These are phyloP conservation scores for Cryomyces minteri DNA, from an alignment of 495 filamentous ascomycete species.

Conservation along the genomic window DNA sequence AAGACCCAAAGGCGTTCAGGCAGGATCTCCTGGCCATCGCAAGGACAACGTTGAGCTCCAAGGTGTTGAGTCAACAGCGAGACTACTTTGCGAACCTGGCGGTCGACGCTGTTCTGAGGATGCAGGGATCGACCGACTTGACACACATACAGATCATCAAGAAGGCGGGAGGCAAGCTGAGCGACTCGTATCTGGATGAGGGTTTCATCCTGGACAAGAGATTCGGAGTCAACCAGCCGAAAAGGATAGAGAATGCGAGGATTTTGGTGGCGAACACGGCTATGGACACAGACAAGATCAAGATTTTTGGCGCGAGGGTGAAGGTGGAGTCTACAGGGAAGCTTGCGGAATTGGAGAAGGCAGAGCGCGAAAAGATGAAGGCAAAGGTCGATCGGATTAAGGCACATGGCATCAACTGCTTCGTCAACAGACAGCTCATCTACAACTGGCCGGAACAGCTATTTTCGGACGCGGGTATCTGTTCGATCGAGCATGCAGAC, in stretches of 20 bases:
- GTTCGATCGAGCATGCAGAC: conserved; percentile 97
- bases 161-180: conserved; percentile 94
- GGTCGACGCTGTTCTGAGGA: conserved; percentile 76
- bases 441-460: conserved; percentile 99
- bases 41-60: conserved; percentile 92
- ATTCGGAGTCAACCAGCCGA: conserved; percentile 96
- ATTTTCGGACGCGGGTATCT: conserved; percentile 91
- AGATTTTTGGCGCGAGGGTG: conserved; percentile 93
- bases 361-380: conserved; percentile 98
- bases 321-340: conserved; percentile 92
- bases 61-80: conserved; percentile 85
- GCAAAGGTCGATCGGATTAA: conserved; percentile 98
- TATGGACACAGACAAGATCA: conserved; percentile 99
- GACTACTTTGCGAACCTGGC: conserved; percentile 83
- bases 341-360: conserved; percentile 90
- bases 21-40: conserved; percentile 83
- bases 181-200: conserved; percentile 91
- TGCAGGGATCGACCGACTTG: conserved; percentile 84
- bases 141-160: conserved; percentile 99
- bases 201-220: conserved; percentile 98
- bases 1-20: conserved; percentile 63
- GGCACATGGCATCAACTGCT: conserved; percentile 97
- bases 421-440: conserved; percentile 96
- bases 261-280: conserved; percentile 94
- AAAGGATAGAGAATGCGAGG: conserved; percentile 92